Evolutionary conservation across 768 basidiomycete species (phyloP).

Genomic region (Suillus fuscotomentosus): DNA sequence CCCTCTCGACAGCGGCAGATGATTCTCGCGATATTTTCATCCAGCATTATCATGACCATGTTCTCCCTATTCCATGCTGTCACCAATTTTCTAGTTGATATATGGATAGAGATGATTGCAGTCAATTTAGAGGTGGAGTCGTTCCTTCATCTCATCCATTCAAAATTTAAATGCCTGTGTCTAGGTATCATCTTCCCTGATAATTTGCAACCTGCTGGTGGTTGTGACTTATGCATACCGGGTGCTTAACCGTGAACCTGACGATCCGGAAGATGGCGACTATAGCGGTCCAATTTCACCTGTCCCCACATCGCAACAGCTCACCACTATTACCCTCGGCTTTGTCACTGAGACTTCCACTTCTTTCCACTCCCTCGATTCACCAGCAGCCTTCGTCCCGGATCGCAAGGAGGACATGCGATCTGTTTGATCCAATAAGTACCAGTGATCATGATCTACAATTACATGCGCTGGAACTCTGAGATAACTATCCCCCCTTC

Average conservation of each 20-base stretch:
- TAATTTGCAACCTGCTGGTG: constrained; percentile 15
- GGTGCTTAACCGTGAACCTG: constrained; percentile 1
- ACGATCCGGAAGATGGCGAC: constrained; percentile 10
- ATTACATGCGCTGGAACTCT: background rate
- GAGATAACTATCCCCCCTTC: background rate
- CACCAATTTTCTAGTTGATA: background rate
- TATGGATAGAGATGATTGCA: background rate
- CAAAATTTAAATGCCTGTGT: background rate
- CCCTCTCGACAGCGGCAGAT: constrained; percentile 13
- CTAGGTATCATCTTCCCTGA: constrained; percentile 3
- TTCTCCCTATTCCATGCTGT: constrained; percentile 11
- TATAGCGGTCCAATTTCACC: background rate
- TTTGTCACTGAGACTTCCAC: too few species aligned
- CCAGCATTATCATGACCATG: constrained; percentile 12
- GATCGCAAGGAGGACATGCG: background rate
- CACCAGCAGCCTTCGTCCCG: background rate
- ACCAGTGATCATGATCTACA: background rate
- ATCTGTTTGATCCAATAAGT: background rate
- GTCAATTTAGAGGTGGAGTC: constrained; percentile 5
- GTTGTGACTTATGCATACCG: constrained; percentile 12
- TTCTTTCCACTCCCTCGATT: background rate
- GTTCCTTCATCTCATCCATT: background rate
- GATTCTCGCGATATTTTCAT: constrained; percentile 13
- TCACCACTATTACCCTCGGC: constrained; percentile 21
- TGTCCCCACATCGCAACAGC: background rate